Evolutionary conservation across 2,329 filamentous ascomycete genomes (phyloP).

Genomic region (Chaetomium olivaceum): DNA sequence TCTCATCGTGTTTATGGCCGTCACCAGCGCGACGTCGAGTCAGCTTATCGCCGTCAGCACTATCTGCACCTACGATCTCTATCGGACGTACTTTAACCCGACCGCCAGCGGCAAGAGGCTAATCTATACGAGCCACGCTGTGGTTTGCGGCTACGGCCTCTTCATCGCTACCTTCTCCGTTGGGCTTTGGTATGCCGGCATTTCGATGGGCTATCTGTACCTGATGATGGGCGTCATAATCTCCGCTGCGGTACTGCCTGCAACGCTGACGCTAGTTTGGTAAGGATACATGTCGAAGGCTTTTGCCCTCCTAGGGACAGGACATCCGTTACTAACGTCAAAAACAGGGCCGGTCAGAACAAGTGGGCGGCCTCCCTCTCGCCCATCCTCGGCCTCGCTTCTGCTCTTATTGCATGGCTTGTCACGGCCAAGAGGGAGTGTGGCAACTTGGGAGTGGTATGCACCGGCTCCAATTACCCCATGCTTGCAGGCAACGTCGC

Average conservation of each 20-base stretch:
- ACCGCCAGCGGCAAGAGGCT: conserved; percentile 71
- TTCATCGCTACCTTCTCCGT: conserved; percentile 78
- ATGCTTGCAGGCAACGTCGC: conserved; percentile 88
- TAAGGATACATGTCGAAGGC: not conserved
- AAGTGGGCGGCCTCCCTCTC: conserved; percentile 70
- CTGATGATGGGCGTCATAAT: conserved; percentile 92
- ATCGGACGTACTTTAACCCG: conserved; percentile 84
- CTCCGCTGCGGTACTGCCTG: conserved; percentile 79
- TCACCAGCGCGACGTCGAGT: conserved; percentile 79
- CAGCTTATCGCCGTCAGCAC: conserved; percentile 86
- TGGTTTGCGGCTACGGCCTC: conserved; percentile 70
- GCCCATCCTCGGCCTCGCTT: conserved; percentile 67
- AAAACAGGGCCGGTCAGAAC: conserved; percentile 65
- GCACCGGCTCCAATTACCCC: conserved; percentile 81
- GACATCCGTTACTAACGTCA: not conserved
- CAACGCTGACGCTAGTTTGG: conserved; percentile 76
- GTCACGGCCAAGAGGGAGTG: conserved; percentile 72
- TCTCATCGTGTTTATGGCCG: conserved; percentile 85
- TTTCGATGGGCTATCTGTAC: conserved; percentile 81
- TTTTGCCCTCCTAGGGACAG: no score
- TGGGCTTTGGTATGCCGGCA: conserved; percentile 70
- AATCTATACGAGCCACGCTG: conserved; percentile 76
- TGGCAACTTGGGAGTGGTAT: conserved; percentile 67
- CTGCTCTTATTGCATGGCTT: conserved; percentile 73
- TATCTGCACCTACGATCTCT: conserved; percentile 86